phyloP scores from a whole-genome alignment of 257 asterid species.

The Penstemon newberryi region DNA sequence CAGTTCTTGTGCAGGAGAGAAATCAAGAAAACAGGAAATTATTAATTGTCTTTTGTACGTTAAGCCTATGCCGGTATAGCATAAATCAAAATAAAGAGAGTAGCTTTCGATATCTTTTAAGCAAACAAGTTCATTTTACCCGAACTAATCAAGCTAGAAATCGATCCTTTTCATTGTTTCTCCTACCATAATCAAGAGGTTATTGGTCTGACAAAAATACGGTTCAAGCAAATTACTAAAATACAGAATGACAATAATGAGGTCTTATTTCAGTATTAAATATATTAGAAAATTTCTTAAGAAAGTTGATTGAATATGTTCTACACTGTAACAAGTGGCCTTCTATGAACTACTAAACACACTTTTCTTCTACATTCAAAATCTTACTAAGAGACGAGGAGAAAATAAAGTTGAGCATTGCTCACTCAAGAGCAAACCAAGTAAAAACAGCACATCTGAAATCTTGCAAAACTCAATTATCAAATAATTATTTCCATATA shows the following conservation, averaged over 20 bases:
- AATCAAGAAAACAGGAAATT: neutral
- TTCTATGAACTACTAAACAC: constrained; percentile 1
- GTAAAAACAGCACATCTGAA: neutral
- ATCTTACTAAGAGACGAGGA: neutral
- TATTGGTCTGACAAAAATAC: neutral
- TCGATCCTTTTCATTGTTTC: neutral
- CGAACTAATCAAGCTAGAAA: neutral
- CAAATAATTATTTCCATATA: neutral
- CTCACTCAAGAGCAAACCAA: neutral
- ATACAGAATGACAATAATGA: neutral
- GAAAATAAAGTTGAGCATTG: constrained; percentile 4
- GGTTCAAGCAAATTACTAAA: neutral
- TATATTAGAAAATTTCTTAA: neutral
- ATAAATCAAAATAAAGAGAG: neutral
- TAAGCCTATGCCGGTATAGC: neutral
- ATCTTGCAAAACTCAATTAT: neutral
- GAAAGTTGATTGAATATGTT: neutral
- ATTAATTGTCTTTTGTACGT: neutral
- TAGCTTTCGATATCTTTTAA: neutral
- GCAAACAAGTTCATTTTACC: neutral
- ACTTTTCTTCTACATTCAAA: neutral
- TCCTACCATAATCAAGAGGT: neutral
- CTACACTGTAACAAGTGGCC: neutral
- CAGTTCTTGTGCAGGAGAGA: neutral
- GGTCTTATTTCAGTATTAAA: neutral